Base-by-base conservation (phyloP, 352 stramenopile genomes). In the Pythium periplocum region DNA sequence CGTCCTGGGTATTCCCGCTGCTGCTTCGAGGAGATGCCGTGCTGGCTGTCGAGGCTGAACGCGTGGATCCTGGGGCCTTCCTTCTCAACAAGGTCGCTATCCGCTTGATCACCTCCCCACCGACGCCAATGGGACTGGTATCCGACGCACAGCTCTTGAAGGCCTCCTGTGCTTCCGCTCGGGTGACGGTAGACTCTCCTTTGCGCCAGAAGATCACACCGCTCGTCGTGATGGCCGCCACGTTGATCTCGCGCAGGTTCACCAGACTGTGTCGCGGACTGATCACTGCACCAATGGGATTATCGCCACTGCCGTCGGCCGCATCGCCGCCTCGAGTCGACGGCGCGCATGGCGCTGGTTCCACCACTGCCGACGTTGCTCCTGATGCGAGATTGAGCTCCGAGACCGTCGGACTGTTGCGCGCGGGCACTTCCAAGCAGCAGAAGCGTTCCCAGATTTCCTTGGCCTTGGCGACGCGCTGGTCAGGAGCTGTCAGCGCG, bases 151-250 rank as follows among this genome's bases (percentile, higher is more conserved):
- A 62, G 36, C 31, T 61, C 38, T 66, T 68, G 53, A 74, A 89
- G n/a, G 74, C 57, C 30, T 61, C 68, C 1, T 48, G 56, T 1
- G 73, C 60, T 11, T 87, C 68, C 6, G 55, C 52, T 6, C 63
- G 54, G 11, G 64, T 65, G 8, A 80, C 47, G 0, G 66, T 73
- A 1, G 71, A 74, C 17, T 82, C 64, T 8, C 72, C 66, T 37
- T 85, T 84, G 10, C 67, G 55, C 73, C 74, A 89, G 54, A 89
- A 89, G 3, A 86, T 66, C 33, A 89, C 69, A 1, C 73, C 74
- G 51, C 78, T 75, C 7, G 71, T 80, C 38, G 75, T 87, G 53
- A 83, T 74, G 4, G 75, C 75, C 6, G 75, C 77, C n/a, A 82
- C 64, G 39, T 87, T 85, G 8, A 86, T 58, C 31, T 87, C 73